A percentile compares a stretch with the other conserved stretches of the same genome.
Conservation (phyloP, 1,284 basidiomycete genomes). For the Boletellus deceptivus region DNA sequence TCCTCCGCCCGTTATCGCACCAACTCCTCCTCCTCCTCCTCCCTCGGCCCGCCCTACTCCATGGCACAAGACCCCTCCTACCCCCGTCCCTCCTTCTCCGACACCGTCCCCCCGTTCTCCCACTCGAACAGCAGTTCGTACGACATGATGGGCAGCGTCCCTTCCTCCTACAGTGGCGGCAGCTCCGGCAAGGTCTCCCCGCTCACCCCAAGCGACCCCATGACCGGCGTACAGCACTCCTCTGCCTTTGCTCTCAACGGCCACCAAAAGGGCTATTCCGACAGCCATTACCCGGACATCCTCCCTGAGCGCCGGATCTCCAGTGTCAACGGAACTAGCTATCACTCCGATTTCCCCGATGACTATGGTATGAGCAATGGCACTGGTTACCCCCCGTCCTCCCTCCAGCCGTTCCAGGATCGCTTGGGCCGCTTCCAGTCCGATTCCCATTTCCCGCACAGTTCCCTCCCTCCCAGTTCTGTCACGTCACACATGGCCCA, state of each 20-base stretch:
- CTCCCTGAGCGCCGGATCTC: conserved; percentile 58
- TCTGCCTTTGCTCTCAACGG: conserved; percentile 45
- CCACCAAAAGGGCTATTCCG: conserved; percentile 54
- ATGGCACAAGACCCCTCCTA: conserved; percentile 58
- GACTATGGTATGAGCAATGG: conserved; percentile 56
- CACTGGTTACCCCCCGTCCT: conserved; percentile 45
- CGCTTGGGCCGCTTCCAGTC: conserved; percentile 51
- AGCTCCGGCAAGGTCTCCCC: conserved; percentile 73
- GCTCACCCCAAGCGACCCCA: conserved; percentile 64
- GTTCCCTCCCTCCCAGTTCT: conserved; percentile 37
- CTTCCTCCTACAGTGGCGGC: conserved; percentile 49
- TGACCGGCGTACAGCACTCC: conserved; percentile 52
- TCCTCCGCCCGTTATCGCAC: conserved; percentile 59
- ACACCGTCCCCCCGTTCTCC: conserved; percentile 56
- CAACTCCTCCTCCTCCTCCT: conserved; percentile 65
- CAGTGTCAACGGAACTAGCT: conserved; percentile 40
- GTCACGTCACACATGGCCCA: conserved; percentile 47
- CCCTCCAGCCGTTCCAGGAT: conserved; percentile 56
- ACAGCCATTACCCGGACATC: conserved; percentile 51
- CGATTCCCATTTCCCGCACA: conserved; percentile 48
- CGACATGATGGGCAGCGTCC: conserved; percentile 61
- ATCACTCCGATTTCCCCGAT: conserved; percentile 58
- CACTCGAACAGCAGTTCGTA: conserved; percentile 52
- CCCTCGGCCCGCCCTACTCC: conserved; percentile 51
- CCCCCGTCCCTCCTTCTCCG: conserved; percentile 54